Evolutionary conservation across 1,139 yeast genomes (phyloP), one percentile per base, ranked within the genome.

Genomic region (Diutina siamensis): DNA sequence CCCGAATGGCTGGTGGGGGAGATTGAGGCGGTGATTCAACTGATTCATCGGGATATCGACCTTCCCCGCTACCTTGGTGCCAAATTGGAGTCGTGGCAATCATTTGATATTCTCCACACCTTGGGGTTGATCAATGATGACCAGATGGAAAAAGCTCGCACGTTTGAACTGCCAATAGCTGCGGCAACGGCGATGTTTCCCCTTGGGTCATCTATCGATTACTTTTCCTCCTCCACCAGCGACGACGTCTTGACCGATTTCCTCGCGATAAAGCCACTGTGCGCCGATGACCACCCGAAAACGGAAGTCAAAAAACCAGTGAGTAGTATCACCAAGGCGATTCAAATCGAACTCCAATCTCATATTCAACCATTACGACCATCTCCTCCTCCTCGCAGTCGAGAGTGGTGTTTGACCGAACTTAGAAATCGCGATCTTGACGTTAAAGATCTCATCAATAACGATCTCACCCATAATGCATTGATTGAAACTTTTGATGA

Each of bases 401-500:
- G 28, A 7, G 9, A 25, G 28, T 10, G 10, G 5, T 25, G 28
- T 10, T 7, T 25, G 9, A 10, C 5, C 28, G 40, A 35, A n/a
- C 20, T 35, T 17, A 22, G 20, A 13, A 13, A 35, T 5, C 27
- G 40, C 12, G n/a, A 20, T 13, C 22, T 35, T n/a, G 40, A 35
- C 15, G n/a, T 38, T 18, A 15, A 25, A 27, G 31, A 38, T 25
- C 10, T 38, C 17, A 18, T 38, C 21, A 38, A 38, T 4, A 38
- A 38, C 19, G 42, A 38, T 17, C 33, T 38, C n/a, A 38, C 42
- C 12, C 42, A 25, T 25, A 38, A 22, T 12, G 42, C 42, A 10
- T 7, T 38, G 21, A 20, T 22, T 13, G 42, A n/a, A 13, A 25
- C 33, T 3, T 38, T 25, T 17, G 21, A 17, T 2, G 32, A 38